Evolutionary conservation across 1,284 basidiomycete genomes (phyloP).

Genomic region (Flammula alnicola): DNA sequence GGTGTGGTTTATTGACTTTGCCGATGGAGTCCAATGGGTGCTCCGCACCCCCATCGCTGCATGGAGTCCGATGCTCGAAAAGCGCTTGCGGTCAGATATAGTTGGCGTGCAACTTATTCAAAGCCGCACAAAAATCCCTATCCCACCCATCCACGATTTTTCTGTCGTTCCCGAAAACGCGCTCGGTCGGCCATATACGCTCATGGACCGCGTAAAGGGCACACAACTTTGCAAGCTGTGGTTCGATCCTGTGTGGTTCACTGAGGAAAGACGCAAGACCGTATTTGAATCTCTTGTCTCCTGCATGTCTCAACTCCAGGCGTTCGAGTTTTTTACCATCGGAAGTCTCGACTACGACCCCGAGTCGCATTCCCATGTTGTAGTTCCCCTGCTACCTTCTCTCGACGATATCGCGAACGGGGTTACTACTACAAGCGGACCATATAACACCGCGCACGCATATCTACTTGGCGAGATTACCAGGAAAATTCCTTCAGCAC

Average conservation of each 20-base stretch:
- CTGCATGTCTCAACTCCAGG: constrained; percentile 1
- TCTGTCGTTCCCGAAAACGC: constrained; percentile 17
- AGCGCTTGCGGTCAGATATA: constrained; percentile 18
- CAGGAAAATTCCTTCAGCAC: constrained; percentile 3
- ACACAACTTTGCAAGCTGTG: constrained; percentile 25
- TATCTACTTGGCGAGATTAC: constrained; percentile 18
- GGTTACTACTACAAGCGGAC: constrained; percentile 13
- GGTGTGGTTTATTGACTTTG: constrained; percentile 19
- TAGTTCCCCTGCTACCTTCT: constrained; percentile 3
- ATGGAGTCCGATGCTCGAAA: constrained; percentile 4
- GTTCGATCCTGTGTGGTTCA: constrained; percentile 25
- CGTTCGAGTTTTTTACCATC: constrained; percentile 21
- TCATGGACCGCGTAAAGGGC: constrained; percentile 25
- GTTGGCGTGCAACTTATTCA: constrained; percentile 19
- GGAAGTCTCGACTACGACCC: constrained; percentile 5
- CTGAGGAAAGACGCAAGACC: constrained; percentile 15
- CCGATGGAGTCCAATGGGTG: constrained; percentile 26
- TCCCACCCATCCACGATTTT: constrained; percentile 18
- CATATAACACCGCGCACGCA: constrained; percentile 24
- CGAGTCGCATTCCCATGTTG: not conserved
- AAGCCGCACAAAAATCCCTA: constrained; percentile 16
- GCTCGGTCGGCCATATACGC: constrained; percentile 22
- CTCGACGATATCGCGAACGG: not conserved
- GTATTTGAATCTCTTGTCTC: constrained; percentile 16
- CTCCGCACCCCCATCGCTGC: constrained; percentile 17